A percentile compares a stretch with the other conserved stretches of the same genome.
Conservation (phyloP, 768 basidiomycete species). For the Leucogyrophana mollusca region DNA sequence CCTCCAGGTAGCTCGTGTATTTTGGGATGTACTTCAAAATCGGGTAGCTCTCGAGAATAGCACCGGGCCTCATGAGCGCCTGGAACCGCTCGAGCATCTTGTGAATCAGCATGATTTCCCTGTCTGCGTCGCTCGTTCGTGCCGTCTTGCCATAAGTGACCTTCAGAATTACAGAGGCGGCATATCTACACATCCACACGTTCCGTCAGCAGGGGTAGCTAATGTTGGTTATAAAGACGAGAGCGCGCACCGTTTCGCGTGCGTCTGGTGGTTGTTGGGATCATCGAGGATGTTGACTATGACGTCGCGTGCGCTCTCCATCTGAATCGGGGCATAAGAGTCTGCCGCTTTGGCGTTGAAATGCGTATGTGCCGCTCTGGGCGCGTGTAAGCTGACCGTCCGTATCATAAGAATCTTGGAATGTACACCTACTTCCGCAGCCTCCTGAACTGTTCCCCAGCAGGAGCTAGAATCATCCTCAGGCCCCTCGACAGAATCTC, state of each 20-base stretch:
- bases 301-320: conserved; percentile 31
- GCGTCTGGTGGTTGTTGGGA: conserved; percentile 47
- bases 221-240: too few relatives aligned
- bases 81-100: conserved; percentile 35
- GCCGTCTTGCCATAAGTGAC: conserved; percentile 34
- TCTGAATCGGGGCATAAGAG: conserved; percentile 49
- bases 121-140: conserved; percentile 25
- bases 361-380: conserved; percentile 59
- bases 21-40: conserved; percentile 52
- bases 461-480: conserved; percentile 52
- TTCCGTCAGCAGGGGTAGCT: too few relatives aligned
- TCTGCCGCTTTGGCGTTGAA: conserved; percentile 52
- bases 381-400: too few relatives aligned
- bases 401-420: not conserved
- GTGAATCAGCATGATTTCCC: conserved; percentile 32
- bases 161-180: conserved; percentile 34
- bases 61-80: conserved; percentile 34
- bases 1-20: conserved; percentile 54
- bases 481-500: conserved; percentile 60
- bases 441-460: conserved; percentile 59
- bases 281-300: conserved; percentile 29
- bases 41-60: conserved; percentile 33
- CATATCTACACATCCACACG: too few relatives aligned
- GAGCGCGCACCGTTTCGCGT: conserved; percentile 46
- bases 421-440: conserved; percentile 49